Conservation (phyloP, 805 yeast species). For the Saccharomycopsis javanensis region DNA sequence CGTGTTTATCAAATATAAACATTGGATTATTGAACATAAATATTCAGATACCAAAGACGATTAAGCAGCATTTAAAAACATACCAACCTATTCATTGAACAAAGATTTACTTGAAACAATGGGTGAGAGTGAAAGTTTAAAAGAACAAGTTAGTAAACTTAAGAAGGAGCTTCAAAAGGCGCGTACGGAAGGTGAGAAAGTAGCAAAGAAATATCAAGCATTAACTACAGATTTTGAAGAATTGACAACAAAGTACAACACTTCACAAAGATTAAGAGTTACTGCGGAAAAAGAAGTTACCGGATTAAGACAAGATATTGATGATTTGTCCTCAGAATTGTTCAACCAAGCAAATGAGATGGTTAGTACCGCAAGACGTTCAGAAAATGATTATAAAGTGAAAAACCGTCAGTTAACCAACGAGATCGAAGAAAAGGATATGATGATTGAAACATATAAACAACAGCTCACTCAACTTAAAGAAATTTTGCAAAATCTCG, state of each 20-base stretch:
- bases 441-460: constrained; percentile 51
- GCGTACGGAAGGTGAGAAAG: constrained; percentile 12
- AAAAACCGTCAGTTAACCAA: constrained; percentile 46
- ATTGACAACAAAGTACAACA: constrained; percentile 10
- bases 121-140: constrained; percentile 4
- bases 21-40: no score
- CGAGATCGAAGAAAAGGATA: constrained; percentile 59
- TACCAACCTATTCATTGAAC: no score
- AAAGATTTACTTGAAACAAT: no score
- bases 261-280: constrained; percentile 17
- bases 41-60: no score
- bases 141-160: constrained; percentile 10
- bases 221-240: constrained; percentile 17
- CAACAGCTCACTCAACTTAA: constrained; percentile 63
- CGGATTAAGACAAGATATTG: constrained; percentile 61
- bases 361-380: constrained; percentile 71
- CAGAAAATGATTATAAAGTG: constrained; percentile 47
- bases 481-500: constrained; percentile 38
- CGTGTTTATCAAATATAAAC: no score
- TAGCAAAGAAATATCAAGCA: constrained; percentile 13
- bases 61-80: no score
- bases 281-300: constrained; percentile 50
- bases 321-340: constrained; percentile 65
- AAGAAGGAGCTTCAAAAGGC: constrained; percentile 16
- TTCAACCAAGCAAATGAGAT: constrained; percentile 79